Evolutionary conservation across 225 moss, liverwort and hornwort genomes (phyloP), one percentile per base, ranked within the genome.

Genomic region (Pseudoscleropodium purum): DNA sequence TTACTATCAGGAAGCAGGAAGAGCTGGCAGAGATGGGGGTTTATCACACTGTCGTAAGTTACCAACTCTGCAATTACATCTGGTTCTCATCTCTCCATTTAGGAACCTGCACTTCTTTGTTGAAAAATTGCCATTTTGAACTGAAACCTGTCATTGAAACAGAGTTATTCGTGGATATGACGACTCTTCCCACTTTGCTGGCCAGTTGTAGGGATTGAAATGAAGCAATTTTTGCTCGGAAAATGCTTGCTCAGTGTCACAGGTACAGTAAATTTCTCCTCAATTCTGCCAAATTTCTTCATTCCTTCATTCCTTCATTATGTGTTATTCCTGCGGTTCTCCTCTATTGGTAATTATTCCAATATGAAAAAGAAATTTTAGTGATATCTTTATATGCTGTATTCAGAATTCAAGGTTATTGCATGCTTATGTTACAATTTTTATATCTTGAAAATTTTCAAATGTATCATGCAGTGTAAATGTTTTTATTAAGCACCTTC

Each of bases 141-240:
- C 24, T 86, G 30, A 37, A 61, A n/a, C 29, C 7, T 84, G 37
- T 82, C 37, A 85, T 88, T 91, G 85, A 39, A 67, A 91, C 92
- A 93, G 93, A 89, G 65, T 64, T 96, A 37, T 96, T 94, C 87
- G 93, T 93, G 85, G 92, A 95, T 69, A 93, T 96, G 96, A 93
- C 93, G 9, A 86, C 88, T 36, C 92, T 96, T 84, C 96, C 94
- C 63, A 93, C 93, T 57, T 87, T 96, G 87, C 60, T 95, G 61
- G 94, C 95, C 36, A 94, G 89, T 76, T 88, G 67, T 83, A 89
- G 94, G 81, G 90, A 94, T 87, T 62, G 85, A 82, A 84, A 87
- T 56, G 92, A 96, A 91, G 88, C 94, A 52, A 75, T 82, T 57
- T 79, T 79, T 92, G 93, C 95, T 70, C 85, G 92, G 14, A 68